phyloP scores from a whole-genome alignment of 2,329 filamentous ascomycete genomes.

The Xylogone sp. region DNA sequence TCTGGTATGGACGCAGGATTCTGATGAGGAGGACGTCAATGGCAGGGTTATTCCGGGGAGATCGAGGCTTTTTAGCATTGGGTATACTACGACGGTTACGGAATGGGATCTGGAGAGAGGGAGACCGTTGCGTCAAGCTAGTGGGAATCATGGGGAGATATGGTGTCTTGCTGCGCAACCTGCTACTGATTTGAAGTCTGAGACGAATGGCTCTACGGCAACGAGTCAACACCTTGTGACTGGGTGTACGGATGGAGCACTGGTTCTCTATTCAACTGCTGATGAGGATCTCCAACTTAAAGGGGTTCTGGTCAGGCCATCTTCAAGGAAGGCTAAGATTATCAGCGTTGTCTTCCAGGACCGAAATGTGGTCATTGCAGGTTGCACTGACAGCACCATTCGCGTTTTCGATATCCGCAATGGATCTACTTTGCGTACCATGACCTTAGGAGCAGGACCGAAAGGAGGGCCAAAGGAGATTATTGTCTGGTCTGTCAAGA shows the following conservation, averaged over 20 bases:
- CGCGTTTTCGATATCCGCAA: constrained; percentile 83
- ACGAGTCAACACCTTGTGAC: constrained; percentile 65
- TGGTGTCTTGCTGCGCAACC: constrained; percentile 95
- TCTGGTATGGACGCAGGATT: constrained; percentile 85
- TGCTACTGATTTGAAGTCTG: constrained; percentile 15
- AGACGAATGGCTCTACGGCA: constrained; percentile 26
- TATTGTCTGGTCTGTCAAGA: constrained; percentile 91
- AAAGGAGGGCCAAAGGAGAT: constrained; percentile 76
- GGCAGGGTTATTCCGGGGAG: constrained; percentile 63
- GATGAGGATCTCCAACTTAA: constrained; percentile 81
- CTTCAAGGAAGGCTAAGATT: constrained; percentile 81
- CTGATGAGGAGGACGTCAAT: constrained; percentile 63
- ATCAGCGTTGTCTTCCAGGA: constrained; percentile 90
- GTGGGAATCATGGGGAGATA: constrained; percentile 91
- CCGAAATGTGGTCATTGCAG: constrained; percentile 76
- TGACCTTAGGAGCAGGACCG: constrained; percentile 80
- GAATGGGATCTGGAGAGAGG: constrained; percentile 91
- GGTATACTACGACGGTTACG: constrained; percentile 85
- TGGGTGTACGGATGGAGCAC: constrained; percentile 86
- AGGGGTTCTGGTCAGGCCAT: constrained; percentile 68
- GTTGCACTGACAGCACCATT: constrained; percentile 96
- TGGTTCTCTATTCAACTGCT: constrained; percentile 82
- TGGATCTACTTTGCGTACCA: constrained; percentile 70
- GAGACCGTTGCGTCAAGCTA: constrained; percentile 73
- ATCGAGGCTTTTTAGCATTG: constrained; percentile 90